phyloP scores from a whole-genome alignment of 148 eudicot species.

The Mesembryanthemum crystallinum region DNA sequence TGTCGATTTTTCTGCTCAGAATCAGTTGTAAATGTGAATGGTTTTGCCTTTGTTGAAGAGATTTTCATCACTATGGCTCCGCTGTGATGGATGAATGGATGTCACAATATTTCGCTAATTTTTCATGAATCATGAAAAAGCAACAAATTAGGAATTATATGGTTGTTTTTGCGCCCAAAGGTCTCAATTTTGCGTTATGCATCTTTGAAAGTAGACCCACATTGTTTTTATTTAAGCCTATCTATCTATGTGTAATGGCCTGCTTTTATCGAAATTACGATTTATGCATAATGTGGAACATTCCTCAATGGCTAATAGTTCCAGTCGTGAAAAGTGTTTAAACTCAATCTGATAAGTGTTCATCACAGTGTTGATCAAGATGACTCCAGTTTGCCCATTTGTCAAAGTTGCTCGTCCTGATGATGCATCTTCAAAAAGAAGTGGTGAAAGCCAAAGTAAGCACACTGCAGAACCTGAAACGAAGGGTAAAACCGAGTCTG shows the following conservation, averaged over 20 bases:
- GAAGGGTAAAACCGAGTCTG: constrained; percentile 50
- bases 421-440: constrained; percentile 57
- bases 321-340: not conserved
- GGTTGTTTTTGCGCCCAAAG: too few relatives aligned
- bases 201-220: too few relatives aligned
- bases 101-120: too few relatives aligned
- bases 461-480: constrained; percentile 48
- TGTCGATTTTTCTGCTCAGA: not conserved
- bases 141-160: too few relatives aligned
- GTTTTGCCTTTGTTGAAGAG: too few relatives aligned
- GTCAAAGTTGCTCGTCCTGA: constrained; percentile 88
- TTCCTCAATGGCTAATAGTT: not conserved
- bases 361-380: constrained; percentile 27
- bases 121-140: too few relatives aligned
- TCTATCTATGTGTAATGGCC: too few relatives aligned
- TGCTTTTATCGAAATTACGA: too few relatives aligned
- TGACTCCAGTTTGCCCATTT: constrained; percentile 97
- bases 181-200: too few relatives aligned
- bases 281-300: not conserved
- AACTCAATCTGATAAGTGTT: constrained; percentile 2
- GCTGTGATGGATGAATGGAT: too few relatives aligned
- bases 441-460: constrained; percentile 58
- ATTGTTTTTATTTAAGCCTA: too few relatives aligned
- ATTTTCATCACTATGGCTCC: too few relatives aligned
- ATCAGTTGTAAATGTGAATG: not conserved